Evolutionary conservation across 2,329 filamentous ascomycete genomes (phyloP).

Genomic region (Ophiocordyceps sinensis): DNA sequence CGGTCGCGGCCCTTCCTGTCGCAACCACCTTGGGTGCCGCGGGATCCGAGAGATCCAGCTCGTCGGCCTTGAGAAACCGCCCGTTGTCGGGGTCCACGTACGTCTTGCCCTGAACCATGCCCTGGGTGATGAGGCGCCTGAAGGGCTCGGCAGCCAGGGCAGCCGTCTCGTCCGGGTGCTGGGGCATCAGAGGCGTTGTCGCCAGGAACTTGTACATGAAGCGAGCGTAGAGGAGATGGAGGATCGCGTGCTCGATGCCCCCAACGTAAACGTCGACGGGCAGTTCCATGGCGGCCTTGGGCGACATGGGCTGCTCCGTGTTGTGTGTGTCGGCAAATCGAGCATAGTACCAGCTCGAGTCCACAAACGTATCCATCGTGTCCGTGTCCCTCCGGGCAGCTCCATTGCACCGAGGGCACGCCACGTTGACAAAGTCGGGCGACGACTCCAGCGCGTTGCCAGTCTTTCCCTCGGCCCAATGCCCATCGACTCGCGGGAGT

Average conservation of each 20-base stretch:
- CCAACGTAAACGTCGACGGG: slow-evolving; percentile 84
- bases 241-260: slow-evolving; percentile 79
- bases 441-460: slow-evolving; percentile 67
- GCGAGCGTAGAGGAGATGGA: slow-evolving; percentile 77
- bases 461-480: slow-evolving; percentile 52
- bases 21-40: slow-evolving; percentile 44
- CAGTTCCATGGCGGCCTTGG: slow-evolving; percentile 42
- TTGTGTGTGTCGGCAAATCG: slow-evolving; percentile 64
- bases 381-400: slow-evolving; percentile 73
- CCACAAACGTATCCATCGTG: slow-evolving; percentile 94
- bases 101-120: slow-evolving; percentile 86
- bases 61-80: slow-evolving; percentile 60
- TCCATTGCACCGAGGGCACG: slow-evolving; percentile 59
- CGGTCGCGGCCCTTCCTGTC: slow-evolving; percentile 40
- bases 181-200: slow-evolving; percentile 33
- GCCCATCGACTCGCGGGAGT: slow-evolving; percentile 53
- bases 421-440: slow-evolving; percentile 58
- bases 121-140: slow-evolving; percentile 68
- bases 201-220: slow-evolving; percentile 84
- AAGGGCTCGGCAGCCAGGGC: slow-evolving; percentile 56
- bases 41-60: slow-evolving; percentile 50
- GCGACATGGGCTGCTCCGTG: slow-evolving; percentile 41
- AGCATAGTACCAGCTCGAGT: slow-evolving; percentile 89
- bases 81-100: slow-evolving; percentile 61
- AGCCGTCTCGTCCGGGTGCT: slow-evolving; percentile 15